phyloP scores from a whole-genome alignment of 176 grass and related monocot genomes.

The Avena eriantha region DNA sequence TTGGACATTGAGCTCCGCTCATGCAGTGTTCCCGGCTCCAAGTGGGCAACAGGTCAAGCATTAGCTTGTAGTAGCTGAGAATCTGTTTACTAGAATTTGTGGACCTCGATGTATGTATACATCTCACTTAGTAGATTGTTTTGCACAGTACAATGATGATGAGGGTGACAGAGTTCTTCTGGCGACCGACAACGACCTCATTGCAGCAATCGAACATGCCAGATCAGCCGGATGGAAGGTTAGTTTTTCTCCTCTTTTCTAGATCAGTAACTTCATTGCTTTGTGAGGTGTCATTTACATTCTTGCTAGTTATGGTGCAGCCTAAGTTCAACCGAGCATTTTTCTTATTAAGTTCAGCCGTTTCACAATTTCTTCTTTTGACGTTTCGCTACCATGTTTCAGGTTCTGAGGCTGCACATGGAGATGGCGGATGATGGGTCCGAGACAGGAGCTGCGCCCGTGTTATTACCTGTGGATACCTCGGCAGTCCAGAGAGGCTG shows the following conservation, averaged over 20 bases:
- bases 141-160: slow-evolving; percentile 67
- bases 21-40: too few species aligned
- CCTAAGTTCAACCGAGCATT: not conserved
- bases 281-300: not conserved
- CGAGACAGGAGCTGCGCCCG: not conserved
- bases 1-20: too few species aligned
- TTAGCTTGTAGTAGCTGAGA: not conserved
- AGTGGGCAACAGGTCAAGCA: not conserved
- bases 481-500: not conserved
- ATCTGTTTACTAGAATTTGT: slow-evolving; percentile 10
- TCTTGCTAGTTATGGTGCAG: not conserved
- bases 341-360: not conserved
- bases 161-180: slow-evolving; percentile 86
- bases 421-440: slow-evolving; percentile 42
- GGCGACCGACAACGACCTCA: slow-evolving; percentile 55
- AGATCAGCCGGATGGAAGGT: slow-evolving; percentile 79
- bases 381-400: not conserved
- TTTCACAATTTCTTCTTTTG: not conserved
- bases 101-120: not conserved
- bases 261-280: not conserved
- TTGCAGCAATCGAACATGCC: slow-evolving; percentile 65
- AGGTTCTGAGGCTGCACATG: slow-evolving; percentile 74
- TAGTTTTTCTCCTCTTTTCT: not conserved
- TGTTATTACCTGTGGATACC: not conserved
- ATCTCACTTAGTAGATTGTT: slow-evolving; percentile 9